These are phyloP conservation scores for Globisporangium nagaii DNA, from an alignment of 352 stramenopile species.

Conservation along the genomic window DNA sequence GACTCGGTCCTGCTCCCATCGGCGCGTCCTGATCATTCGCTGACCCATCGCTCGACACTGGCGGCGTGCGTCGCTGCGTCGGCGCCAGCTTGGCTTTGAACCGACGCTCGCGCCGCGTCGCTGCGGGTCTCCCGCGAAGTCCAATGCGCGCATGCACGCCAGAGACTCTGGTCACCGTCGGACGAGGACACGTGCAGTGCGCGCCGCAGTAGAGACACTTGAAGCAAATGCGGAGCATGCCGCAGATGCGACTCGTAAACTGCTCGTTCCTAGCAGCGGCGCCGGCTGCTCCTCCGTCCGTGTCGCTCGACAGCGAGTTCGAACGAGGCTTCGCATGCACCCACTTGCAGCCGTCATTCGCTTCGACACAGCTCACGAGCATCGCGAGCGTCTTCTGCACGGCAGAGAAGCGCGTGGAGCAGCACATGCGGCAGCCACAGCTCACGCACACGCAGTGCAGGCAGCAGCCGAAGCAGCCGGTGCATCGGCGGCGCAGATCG, in stretches of 20 bases:
- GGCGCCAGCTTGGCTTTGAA: slow-evolving; percentile 34
- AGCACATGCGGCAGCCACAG: slow-evolving; percentile 73
- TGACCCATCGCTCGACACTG: neutral
- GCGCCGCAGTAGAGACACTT: slow-evolving; percentile 31
- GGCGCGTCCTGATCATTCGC: slow-evolving; percentile 5
- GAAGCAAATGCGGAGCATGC: slow-evolving; percentile 30
- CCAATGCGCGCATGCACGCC: slow-evolving; percentile 3
- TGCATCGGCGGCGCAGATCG: slow-evolving; percentile 54
- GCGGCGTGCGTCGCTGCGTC: slow-evolving; percentile 19
- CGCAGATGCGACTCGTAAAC: slow-evolving; percentile 15
- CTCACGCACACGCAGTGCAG: slow-evolving; percentile 66
- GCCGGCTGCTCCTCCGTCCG: neutral
- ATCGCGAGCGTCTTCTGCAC: slow-evolving; percentile 59
- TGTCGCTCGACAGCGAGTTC: slow-evolving; percentile 3
- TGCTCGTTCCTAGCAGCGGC: neutral
- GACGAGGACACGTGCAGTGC: slow-evolving; percentile 33
- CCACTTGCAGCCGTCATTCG: slow-evolving; percentile 59
- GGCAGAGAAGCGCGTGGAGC: slow-evolving; percentile 37
- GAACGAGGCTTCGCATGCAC: slow-evolving; percentile 9
- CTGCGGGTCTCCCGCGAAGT: slow-evolving; percentile 7
- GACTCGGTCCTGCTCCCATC: neutral
- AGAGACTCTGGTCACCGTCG: neutral
- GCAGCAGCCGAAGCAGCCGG: slow-evolving; percentile 55
- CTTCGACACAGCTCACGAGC: slow-evolving; percentile 54
- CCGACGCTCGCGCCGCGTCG: slow-evolving; percentile 22